These are phyloP conservation scores for Sisymbrium altissimum DNA, from an alignment of 345 rosid genomes.

Conservation along the genomic window DNA sequence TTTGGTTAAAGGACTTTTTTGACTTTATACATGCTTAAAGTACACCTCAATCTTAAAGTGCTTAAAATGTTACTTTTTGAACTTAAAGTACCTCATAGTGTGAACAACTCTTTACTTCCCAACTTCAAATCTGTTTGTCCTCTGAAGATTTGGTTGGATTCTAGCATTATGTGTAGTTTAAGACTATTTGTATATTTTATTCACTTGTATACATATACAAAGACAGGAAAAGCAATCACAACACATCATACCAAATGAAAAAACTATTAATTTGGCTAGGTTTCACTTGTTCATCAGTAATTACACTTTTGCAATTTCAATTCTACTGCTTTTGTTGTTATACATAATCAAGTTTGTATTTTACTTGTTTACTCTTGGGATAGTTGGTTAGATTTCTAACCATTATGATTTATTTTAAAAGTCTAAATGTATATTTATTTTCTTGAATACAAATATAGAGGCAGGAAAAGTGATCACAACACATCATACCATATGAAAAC, in stretches of 20 bases:
- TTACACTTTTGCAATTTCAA: no score
- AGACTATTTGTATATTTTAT: constrained; percentile 1
- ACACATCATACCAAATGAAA: background rate
- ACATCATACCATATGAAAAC: constrained; percentile 19
- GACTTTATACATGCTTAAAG: no score
- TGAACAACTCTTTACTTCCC: no score
- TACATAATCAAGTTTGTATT: background rate
- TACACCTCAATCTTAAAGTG: no score
- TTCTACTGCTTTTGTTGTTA: no score
- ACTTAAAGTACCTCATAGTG: no score
- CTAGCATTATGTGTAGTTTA: background rate
- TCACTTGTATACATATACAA: background rate
- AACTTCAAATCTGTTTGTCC: no score
- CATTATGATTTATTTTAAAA: background rate
- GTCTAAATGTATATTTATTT: background rate
- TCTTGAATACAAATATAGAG: background rate
- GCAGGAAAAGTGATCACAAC: constrained; percentile 10
- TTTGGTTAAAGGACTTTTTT: no score
- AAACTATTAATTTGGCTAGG: background rate
- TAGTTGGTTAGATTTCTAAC: background rate
- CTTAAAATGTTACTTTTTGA: no score
- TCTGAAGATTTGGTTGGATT: no score
- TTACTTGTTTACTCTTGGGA: background rate
- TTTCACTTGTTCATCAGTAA: no score
- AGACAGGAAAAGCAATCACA: constrained; percentile 10